Base-by-base conservation (phyloP, 345 rosid genomes). In the Balakata baccata region DNA sequence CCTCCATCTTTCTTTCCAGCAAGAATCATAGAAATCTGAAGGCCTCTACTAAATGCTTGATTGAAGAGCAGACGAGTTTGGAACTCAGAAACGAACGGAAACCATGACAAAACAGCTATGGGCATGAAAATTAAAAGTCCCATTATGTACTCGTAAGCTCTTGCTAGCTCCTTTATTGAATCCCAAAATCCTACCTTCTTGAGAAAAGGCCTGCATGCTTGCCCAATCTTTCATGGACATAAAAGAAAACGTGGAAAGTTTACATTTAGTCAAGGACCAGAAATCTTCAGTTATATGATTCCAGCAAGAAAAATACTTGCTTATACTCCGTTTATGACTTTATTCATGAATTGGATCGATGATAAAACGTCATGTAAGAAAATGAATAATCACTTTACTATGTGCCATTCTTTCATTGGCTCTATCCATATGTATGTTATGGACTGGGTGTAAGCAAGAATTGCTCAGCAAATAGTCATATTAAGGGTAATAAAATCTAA, bases 1-100 rank as follows among this genome's bases (percentile, higher is more conserved):
- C 34, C 58, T 66, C 72, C 76, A 22, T 91, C 94, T 83, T 86
- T 84, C 82, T 70, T 89, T 14, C 98, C 87, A 0, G 88, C 66
- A 0, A 86, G 91, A 86, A 96, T 93, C 94, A 87, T 89, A 23
- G 99, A 90, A 70, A 93, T 96, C 83, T 89, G 96, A 63, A 95
- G 87, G 73, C 99, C 98, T 85, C 95, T 89, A 67, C 99, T 90
- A 56, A 95, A 84, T 43, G 99, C 99, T 79, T 91, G 99, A 81
- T 95, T 93, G 87, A 95, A 96, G 51, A 96, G 92, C 75, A 93
- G 74, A 12, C 99, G 91, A 6, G 92, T 84, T 76, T 96, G 99
- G 83, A 96, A 78, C 83, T 91, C 98, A 0, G 89, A 91, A 10
- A 93, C 93, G 34, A 96, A 93, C 1, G 99, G 96, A 85, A 96